Base-by-base conservation (phyloP, 148 eudicot species). In the Chenopodium formosanum region DNA sequence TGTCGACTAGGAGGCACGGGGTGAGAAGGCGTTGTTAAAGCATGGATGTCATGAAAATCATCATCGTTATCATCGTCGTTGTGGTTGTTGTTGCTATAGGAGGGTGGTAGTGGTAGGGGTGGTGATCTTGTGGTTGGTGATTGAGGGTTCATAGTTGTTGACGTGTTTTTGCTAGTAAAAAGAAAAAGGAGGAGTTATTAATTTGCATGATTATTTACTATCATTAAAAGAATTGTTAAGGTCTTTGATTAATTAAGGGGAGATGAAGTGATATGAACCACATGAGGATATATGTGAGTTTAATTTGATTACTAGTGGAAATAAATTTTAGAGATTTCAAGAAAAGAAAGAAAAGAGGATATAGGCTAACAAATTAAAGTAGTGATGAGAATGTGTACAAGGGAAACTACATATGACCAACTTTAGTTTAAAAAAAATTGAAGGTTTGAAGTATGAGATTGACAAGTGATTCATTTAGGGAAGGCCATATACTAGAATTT, bases 21-120 rank as follows among this genome's bases (percentile, higher is more conserved):
- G 79, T 82, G 83, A 84, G 87, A 47, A 89, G 91, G 70, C 1
- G 89, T 84, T 56, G 86, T 85, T 23, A 91, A 78, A 32, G 95
- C 94, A 67, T 93, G 94, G 79, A 95, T 93, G 77, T 95, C 98
- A 78, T 95, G 86, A 73, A 88, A 81, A 22, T 77, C 85, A 71
- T 79, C 68, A 8, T 90, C 87, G 27, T 83, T 82, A 23, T 86
- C 78, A 2, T 70, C 40, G 34, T 71, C 71, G 22, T 66, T 76
- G n/a, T 69, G 19, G 50, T 22, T 8, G 75, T 31, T 50, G 19
- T 52, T 29, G 75, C 16, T 29, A 4, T 67, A 58, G 74, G 71
- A 12, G 70, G 25, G 32, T 32, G 27, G 34, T 37, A 17, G 10
- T 32, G 40, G n/a, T 62, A 9, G n/a, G 44, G 48, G 52, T 77